Evolutionary conservation across 2,329 filamentous ascomycete species (phyloP).

Genomic region (Colletotrichum tropicicola): DNA sequence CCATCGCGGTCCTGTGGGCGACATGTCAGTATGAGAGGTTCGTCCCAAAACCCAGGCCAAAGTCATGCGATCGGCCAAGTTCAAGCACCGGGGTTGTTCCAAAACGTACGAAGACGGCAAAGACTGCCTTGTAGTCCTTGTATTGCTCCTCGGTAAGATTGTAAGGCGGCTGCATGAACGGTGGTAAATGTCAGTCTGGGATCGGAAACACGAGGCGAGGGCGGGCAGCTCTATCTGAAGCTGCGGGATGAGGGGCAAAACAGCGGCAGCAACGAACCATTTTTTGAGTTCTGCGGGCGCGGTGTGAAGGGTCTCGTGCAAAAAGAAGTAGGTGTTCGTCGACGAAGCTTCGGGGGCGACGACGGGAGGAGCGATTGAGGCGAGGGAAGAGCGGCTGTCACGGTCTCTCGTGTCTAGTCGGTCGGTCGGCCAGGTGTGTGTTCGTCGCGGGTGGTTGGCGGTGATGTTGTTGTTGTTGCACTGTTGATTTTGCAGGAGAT

Average conservation of each 20-base stretch:
- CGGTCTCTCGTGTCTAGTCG: neutral
- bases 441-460: neutral
- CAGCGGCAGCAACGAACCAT: constrained; percentile 23
- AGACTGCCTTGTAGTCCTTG: constrained; percentile 31
- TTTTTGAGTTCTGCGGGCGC: constrained; percentile 13
- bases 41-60: constrained; percentile 12
- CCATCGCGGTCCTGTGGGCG: constrained; percentile 30
- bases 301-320: neutral
- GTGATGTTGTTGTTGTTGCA: neutral
- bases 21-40: constrained; percentile 24
- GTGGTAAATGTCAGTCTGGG: neutral
- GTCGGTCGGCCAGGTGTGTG: neutral
- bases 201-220: neutral
- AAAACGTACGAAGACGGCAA: constrained; percentile 30
- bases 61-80: neutral
- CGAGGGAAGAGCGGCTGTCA: neutral
- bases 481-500: constrained; percentile 3
- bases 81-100: neutral
- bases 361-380: neutral
- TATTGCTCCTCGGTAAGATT: constrained; percentile 31
- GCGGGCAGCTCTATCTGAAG: neutral
- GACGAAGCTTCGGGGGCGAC: neutral
- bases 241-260: neutral
- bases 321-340: neutral
- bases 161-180: constrained; percentile 17